Conservation (phyloP, 805 yeast species). For the Suhomyces emberorum region DNA sequence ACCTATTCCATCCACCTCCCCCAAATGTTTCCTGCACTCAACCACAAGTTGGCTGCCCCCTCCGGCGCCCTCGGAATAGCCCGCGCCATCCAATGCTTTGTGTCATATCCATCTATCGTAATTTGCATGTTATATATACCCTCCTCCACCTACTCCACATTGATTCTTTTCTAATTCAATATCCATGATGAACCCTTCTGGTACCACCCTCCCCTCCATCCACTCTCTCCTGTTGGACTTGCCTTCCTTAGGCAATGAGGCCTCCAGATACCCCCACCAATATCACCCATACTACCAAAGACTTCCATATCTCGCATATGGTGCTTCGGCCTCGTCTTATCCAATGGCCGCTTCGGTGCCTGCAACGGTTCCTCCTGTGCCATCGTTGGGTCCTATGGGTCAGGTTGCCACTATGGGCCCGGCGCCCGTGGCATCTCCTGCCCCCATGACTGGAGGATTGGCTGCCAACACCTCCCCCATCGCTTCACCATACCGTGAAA, state of each 20-base stretch:
- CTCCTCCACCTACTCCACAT: not conserved
- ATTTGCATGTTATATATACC: constrained; percentile 4
- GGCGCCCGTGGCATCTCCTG: not conserved
- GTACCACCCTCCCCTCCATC: constrained; percentile 30
- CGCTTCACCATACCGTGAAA: constrained; percentile 12
- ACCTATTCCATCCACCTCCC: too few relatives aligned
- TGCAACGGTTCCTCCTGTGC: not conserved
- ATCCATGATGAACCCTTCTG: constrained; percentile 4
- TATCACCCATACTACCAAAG: constrained; percentile 1
- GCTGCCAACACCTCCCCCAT: constrained; percentile 1
- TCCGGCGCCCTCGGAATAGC: constrained; percentile 4
- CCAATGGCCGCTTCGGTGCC: not conserved
- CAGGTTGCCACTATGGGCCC: not conserved
- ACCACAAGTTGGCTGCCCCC: too few relatives aligned
- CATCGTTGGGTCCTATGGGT: not conserved
- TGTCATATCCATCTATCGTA: constrained; percentile 2
- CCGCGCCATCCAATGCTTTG: constrained; percentile 4
- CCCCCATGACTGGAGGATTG: not conserved
- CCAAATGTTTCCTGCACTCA: too few relatives aligned
- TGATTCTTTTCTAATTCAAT: too few relatives aligned
- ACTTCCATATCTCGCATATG: not conserved
- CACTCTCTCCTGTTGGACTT: constrained; percentile 34
- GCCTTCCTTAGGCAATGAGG: constrained; percentile 14
- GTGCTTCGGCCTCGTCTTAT: not conserved
- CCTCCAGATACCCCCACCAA: not conserved